Evolutionary conservation across 345 rosid species (phyloP).

Genomic region (Sonneratia caseolaris): DNA sequence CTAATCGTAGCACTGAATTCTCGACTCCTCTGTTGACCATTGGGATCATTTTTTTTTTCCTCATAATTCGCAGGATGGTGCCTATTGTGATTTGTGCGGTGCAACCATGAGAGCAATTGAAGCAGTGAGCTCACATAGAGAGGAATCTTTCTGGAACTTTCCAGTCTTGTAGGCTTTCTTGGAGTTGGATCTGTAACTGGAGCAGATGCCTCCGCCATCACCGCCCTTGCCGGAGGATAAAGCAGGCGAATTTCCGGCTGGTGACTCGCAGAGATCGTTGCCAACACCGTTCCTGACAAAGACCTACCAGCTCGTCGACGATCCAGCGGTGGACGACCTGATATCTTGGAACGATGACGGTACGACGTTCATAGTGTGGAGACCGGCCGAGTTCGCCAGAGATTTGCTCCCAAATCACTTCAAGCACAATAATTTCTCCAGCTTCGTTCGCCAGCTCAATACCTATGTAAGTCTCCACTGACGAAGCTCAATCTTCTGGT

Average conservation of each 20-base stretch:
- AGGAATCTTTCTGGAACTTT: slow-evolving; percentile 6
- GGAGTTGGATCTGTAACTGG: slow-evolving; percentile 12
- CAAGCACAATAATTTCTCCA: slow-evolving; percentile 91
- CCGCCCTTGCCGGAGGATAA: slow-evolving; percentile 54
- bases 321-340: slow-evolving; percentile 57
- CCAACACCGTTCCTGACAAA: slow-evolving; percentile 89
- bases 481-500: neutral
- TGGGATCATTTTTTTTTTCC: neutral
- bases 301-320: slow-evolving; percentile 80
- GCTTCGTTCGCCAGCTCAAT: slow-evolving; percentile 93
- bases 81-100: neutral
- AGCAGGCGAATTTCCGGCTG: slow-evolving; percentile 46
- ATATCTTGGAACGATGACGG: slow-evolving; percentile 93
- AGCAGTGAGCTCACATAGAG: neutral
- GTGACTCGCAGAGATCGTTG: slow-evolving; percentile 67
- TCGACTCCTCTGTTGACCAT: neutral
- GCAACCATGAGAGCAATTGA: neutral
- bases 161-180: slow-evolving; percentile 8
- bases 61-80: neutral
- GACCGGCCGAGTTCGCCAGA: slow-evolving; percentile 86
- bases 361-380: slow-evolving; percentile 79
- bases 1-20: neutral
- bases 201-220: slow-evolving; percentile 44
- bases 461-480: slow-evolving; percentile 56
- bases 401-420: slow-evolving; percentile 91